Evolutionary conservation across 2,329 filamentous ascomycete genomes (phyloP).

Genomic region (Cryphonectria carpinicola): DNA sequence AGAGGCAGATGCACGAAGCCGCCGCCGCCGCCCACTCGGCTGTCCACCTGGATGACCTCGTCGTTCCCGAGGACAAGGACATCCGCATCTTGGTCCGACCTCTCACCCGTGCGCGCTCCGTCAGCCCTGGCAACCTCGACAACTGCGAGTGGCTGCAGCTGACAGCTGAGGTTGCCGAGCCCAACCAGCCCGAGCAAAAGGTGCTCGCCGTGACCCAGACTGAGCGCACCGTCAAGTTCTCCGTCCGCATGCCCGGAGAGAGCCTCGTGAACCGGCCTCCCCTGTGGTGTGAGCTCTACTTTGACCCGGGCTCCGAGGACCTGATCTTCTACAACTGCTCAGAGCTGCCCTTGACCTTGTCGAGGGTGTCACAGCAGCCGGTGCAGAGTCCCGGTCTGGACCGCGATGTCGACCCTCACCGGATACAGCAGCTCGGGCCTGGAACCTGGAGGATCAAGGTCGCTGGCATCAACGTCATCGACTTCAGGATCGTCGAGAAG

Average conservation of each 20-base stretch:
- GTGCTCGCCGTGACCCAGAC: conserved; percentile 65
- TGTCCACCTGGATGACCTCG: conserved; percentile 58
- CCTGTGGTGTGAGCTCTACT: conserved; percentile 64
- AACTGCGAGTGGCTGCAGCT: conserved; percentile 62
- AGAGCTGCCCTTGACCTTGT: conserved; percentile 56
- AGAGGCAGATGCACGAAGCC: conserved; percentile 42
- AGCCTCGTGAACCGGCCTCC: conserved; percentile 49
- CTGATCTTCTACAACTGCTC: conserved; percentile 61
- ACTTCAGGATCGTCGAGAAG: conserved; percentile 63
- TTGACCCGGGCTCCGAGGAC: conserved; percentile 62
- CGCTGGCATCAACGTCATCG: conserved; percentile 53
- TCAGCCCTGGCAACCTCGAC: conserved; percentile 57
- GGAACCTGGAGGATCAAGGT: conserved; percentile 62
- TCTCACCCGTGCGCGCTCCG: conserved; percentile 55
- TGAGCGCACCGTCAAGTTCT: conserved; percentile 62
- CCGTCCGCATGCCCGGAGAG: conserved; percentile 58
- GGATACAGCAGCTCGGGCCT: conserved; percentile 52
- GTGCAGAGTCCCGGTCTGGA: conserved; percentile 40
- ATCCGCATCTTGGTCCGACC: conserved; percentile 62
- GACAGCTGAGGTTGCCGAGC: conserved; percentile 56
- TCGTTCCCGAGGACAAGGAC: conserved; percentile 50
- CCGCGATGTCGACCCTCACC: conserved; percentile 45
- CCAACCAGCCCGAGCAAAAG: conserved; percentile 57
- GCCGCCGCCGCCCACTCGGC: conserved; percentile 43
- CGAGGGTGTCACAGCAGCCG: conserved; percentile 48